phyloP scores from a whole-genome alignment of 2,329 filamentous ascomycete genomes.

The Scedosporium boydii region DNA sequence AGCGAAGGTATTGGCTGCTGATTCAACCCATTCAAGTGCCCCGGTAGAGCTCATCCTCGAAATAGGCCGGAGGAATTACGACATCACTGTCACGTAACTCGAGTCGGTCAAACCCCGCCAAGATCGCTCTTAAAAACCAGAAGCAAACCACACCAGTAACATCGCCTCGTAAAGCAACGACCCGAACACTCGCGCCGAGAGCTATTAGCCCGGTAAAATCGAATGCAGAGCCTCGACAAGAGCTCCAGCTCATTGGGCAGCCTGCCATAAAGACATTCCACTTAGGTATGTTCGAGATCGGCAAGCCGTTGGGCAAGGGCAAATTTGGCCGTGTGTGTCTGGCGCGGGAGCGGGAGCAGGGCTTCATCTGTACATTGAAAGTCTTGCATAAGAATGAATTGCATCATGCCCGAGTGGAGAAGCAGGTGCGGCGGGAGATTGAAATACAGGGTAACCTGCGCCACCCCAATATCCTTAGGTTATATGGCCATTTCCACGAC shows the following conservation, averaged over 20 bases:
- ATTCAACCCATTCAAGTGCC: not conserved
- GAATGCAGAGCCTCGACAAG: no score
- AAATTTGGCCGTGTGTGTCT: conserved; percentile 85
- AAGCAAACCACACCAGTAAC: conserved; percentile 42
- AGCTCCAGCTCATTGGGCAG: conserved; percentile 38
- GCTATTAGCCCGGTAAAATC: conserved; percentile 19
- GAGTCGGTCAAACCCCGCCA: conserved; percentile 73
- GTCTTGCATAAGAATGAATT: conserved; percentile 79
- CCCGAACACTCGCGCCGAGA: conserved; percentile 38
- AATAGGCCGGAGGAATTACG: not conserved
- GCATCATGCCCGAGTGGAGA: conserved; percentile 68
- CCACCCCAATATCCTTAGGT: conserved; percentile 74
- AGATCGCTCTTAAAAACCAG: conserved; percentile 72
- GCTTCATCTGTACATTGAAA: conserved; percentile 80
- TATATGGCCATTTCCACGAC: conserved; percentile 85
- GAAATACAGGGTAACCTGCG: conserved; percentile 83
- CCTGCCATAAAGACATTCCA: conserved; percentile 61
- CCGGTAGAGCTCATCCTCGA: not conserved
- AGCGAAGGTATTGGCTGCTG: not conserved
- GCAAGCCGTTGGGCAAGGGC: conserved; percentile 74
- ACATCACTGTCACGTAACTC: conserved; percentile 15
- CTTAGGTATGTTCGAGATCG: conserved; percentile 90
- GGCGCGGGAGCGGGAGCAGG: conserved; percentile 66
- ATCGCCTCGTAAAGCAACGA: conserved; percentile 35
- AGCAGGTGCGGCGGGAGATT: conserved; percentile 79